Conservation (phyloP, 805 yeast genomes). For the Schwanniomyces yamadae region DNA sequence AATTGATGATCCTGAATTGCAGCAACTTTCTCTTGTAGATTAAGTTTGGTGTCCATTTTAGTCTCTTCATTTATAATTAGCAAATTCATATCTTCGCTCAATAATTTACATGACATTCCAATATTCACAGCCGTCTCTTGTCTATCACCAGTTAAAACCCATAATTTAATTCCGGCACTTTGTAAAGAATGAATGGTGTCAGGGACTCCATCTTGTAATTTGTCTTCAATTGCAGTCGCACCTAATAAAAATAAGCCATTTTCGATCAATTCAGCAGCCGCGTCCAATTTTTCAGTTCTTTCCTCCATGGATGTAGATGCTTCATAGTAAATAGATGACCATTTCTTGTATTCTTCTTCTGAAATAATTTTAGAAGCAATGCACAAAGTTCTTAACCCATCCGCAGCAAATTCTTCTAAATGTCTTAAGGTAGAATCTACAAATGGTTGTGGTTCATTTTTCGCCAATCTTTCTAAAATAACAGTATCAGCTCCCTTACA, state of each 20-base stretch:
- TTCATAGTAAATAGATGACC: constrained; percentile 65
- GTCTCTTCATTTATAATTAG: constrained; percentile 84
- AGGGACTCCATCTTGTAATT: constrained; percentile 97
- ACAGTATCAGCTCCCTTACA: constrained; percentile 99
- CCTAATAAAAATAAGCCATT: constrained; percentile 77
- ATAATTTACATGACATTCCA: constrained; percentile 94
- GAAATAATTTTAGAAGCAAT: constrained; percentile 80
- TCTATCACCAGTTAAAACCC: constrained; percentile 98
- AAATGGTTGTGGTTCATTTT: constrained; percentile 64
- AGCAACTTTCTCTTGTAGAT: constrained; percentile 69
- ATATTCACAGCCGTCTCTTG: constrained; percentile 98
- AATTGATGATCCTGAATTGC: constrained; percentile 70
- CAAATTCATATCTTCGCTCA: constrained; percentile 94
- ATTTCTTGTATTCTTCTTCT: constrained; percentile 69
- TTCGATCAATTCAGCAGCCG: constrained; percentile 87
- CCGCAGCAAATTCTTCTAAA: constrained; percentile 94
- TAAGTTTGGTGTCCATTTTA: constrained; percentile 71
- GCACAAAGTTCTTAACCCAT: constrained; percentile 93
- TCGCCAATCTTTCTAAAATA: constrained; percentile 76
- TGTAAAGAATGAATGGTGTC: constrained; percentile 94
- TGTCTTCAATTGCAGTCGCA: constrained; percentile 98
- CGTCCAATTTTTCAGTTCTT: constrained; percentile 75
- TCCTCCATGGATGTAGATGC: constrained; percentile 82
- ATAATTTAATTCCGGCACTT: constrained; percentile 93
- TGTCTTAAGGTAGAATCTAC: constrained; percentile 81